Evolutionary conservation across 306 rosid species (phyloP).

Genomic region (Rosa chinensis): DNA sequence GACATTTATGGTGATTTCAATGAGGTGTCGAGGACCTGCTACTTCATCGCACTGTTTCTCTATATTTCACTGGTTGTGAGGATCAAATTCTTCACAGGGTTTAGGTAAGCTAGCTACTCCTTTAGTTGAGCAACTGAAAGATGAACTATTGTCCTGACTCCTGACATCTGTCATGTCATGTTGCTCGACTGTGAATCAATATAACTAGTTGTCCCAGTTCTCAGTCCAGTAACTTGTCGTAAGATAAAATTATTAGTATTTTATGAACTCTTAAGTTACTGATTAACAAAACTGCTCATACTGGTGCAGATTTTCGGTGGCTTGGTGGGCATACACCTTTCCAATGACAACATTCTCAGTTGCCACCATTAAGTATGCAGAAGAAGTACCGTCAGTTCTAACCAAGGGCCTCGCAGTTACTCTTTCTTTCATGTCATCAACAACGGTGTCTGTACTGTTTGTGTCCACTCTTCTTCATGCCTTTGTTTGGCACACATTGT

Average conservation of each 20-base stretch:
- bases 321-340: conserved; percentile 92
- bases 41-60: conserved; percentile 83
- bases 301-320: conserved; percentile 74
- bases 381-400: conserved; percentile 59
- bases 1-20: conserved; percentile 66
- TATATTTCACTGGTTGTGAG: conserved; percentile 63
- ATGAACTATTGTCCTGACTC: background rate
- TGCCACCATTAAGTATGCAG: conserved; percentile 80
- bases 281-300: background rate
- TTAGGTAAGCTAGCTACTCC: conserved; percentile 43
- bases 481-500: conserved; percentile 70
- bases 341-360: conserved; percentile 82
- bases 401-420: conserved; percentile 67
- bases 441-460: conserved; percentile 64
- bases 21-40: conserved; percentile 69
- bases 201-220: background rate
- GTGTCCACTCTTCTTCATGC: conserved; percentile 81
- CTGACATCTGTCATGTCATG: background rate
- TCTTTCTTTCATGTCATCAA: conserved; percentile 69
- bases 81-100: conserved; percentile 83
- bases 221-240: background rate
- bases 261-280: background rate
- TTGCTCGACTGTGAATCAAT: background rate
- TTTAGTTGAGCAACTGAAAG: background rate
- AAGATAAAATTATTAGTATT: background rate